Percentiles rank a stretch among this genome's conserved stretches.
Evolutionary conservation across 345 rosid species (phyloP).

Genomic region (Atalantia buxifolia): DNA sequence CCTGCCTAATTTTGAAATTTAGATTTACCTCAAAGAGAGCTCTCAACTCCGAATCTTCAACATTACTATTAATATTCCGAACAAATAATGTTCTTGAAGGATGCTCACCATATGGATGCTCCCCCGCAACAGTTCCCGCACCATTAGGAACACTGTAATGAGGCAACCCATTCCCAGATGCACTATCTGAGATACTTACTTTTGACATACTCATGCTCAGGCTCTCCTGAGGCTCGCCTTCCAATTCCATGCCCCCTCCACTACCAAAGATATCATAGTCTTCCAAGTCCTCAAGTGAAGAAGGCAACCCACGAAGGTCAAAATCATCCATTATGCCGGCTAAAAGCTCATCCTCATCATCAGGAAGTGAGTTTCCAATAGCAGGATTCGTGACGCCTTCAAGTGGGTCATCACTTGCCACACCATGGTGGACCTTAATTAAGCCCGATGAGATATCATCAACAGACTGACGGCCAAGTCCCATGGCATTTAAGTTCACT

Average conservation of each 20-base stretch:
- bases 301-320: slow-evolving; percentile 54
- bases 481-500: slow-evolving; percentile 47
- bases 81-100: slow-evolving; percentile 83
- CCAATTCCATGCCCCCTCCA: slow-evolving; percentile 79
- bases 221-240: slow-evolving; percentile 45
- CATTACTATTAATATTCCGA: slow-evolving; percentile 69
- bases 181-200: slow-evolving; percentile 43
- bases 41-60: slow-evolving; percentile 61
- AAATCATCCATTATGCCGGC: slow-evolving; percentile 71
- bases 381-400: slow-evolving; percentile 39
- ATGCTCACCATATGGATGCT: slow-evolving; percentile 79
- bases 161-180: slow-evolving; percentile 39
- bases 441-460: slow-evolving; percentile 36
- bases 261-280: slow-evolving; percentile 70
- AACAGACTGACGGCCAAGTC: slow-evolving; percentile 25
- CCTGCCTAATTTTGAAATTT: slow-evolving; percentile 5
- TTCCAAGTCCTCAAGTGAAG: slow-evolving; percentile 58
- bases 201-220: slow-evolving; percentile 41
- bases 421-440: slow-evolving; percentile 22
- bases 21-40: slow-evolving; percentile 60
- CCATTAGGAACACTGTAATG: slow-evolving; percentile 50
- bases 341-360: slow-evolving; percentile 65
- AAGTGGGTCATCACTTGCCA: slow-evolving; percentile 25
- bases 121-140: slow-evolving; percentile 63
- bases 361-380: slow-evolving; percentile 52